Base-by-base conservation (phyloP, 139 green algal species). In the Chlorella sp. region DNA sequence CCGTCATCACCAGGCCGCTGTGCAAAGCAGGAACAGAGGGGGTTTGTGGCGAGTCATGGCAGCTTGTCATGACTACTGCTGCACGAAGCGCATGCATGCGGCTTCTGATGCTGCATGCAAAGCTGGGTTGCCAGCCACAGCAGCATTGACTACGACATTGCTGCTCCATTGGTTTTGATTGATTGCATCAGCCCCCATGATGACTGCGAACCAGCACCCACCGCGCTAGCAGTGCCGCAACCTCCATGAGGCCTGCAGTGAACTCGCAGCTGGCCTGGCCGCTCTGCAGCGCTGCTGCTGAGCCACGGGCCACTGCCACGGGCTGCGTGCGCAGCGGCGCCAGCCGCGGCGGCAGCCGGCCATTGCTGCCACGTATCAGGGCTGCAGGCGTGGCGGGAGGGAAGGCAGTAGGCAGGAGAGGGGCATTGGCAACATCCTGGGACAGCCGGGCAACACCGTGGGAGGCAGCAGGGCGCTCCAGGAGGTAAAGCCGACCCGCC, bases 191-290 rank as follows among this genome's bases (percentile, higher is more conserved):
- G 9, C 26, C 22, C 7, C 7, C 56, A 65, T 65, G 3, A 48
- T 30, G 34, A 75, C 26, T 48, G 1, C 1, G 16, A 40, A 28
- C 41, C 46, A 44, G 51, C 34, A n/a, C 5, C 54, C 4, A 73
- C 72, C 77, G 74, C 26, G 87, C 77, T 34, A 81, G 87, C 60
- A 90, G 78, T 24, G 79, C 82, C 16, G 82, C 85, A 51, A 88
- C 44, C 36, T 24, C 69, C 72, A 88, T 83, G 26, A 88, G 80
- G 26, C 85, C 85, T 6, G 85, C 85, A 22, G 69, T 68, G 32
- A 88, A 88, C 5, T 88, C 68, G 20, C 67, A 43, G 13, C 46
- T 43, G 20, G 80, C 76, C 28, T 44, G 65, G 38, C 88, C 85
- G 19, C 77, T 84, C 20, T 82, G 72, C 40, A 91, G 73, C 30